Percentiles rank a stretch among this genome's conserved stretches.
Evolutionary conservation across 495 filamentous ascomycete genomes (phyloP).

Genomic region (Eremomyces bilateralis): DNA sequence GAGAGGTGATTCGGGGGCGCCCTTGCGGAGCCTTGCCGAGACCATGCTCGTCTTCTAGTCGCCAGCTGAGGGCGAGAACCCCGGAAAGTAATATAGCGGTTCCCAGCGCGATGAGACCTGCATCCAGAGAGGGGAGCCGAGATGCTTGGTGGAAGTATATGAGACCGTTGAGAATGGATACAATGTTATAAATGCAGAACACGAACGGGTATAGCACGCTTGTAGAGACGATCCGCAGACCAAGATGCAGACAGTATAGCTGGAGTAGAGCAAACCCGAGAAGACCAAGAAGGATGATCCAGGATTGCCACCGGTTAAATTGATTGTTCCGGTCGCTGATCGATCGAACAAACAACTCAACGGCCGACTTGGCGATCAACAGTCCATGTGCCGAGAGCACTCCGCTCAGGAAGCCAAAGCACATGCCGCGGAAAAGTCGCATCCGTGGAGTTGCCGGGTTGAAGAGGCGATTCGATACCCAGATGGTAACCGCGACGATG

Average conservation of each 20-base stretch:
- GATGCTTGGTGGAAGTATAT: conserved; percentile 90
- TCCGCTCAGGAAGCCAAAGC: conserved; percentile 63
- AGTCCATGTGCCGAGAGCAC: conserved; percentile 86
- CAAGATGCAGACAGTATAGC: conserved; percentile 85
- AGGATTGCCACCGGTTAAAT: conserved; percentile 94
- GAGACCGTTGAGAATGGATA: conserved; percentile 88
- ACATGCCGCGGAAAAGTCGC: conserved; percentile 68
- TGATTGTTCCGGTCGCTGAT: conserved; percentile 75
- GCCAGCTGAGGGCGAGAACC: conserved; percentile 85
- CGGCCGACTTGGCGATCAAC: conserved; percentile 86
- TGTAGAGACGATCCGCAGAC: conserved; percentile 83
- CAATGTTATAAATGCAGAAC: conserved; percentile 99
- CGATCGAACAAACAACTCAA: conserved; percentile 88
- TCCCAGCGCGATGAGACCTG: conserved; percentile 67
- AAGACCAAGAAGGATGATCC: conserved; percentile 74
- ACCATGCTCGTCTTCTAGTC: conserved; percentile 71
- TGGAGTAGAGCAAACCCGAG: conserved; percentile 69
- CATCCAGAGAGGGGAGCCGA: conserved; percentile 50
- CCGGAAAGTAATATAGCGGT: conserved; percentile 69
- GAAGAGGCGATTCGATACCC: conserved; percentile 31
- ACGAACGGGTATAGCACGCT: conserved; percentile 94
- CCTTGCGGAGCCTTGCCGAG: no score
- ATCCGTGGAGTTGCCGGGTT: conserved; percentile 35
- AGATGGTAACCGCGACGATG: conserved; percentile 38
- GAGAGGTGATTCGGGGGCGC: no score